Evolutionary conservation across 192 early-diverging fungal species (phyloP), one percentile per base, ranked within the genome.

Genomic region (Rhizoclosmatium globosum): DNA sequence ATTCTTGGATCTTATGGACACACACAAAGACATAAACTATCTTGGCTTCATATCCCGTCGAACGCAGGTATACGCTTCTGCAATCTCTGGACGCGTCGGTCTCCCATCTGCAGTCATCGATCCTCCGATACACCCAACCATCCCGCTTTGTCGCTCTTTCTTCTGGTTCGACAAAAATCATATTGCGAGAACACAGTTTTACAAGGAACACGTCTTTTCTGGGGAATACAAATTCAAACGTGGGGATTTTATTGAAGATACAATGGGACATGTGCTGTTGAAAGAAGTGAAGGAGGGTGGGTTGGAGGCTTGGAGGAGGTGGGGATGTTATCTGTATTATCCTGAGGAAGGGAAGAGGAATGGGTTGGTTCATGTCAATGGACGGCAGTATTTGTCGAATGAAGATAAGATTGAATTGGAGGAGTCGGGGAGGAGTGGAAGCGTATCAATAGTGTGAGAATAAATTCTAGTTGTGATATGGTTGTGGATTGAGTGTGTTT

Each of bases 181-280:
- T 61, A 13, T 82, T 4, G 72, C 78, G 7, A 4, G 45, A 17
- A 79, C 79, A n/a, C 23, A 71, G 7, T 76, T 83, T 72, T 83
- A 83, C 59, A 42, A 62, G 41, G 64, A 39, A 4, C 15, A 41
- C 42, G 71, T 85, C 13, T 85, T 83, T 62, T 56, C 68, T 44
- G 68, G 68, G 17, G 31, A 46, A 6, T 64, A 42, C 17, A 31
- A 47, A 13, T 83, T 85, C 64, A 70, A 78, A 62, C 68, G 79
- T 2, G 84, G 84, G 4, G 82, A 85, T 74, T 85, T 85, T 61
- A 85, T 85, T 58, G 84, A 85, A 73, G 84, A 85, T 66, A 83
- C 82, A 1, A 81, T 74, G 70, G 81, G 82, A 3, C 81, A 83
- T 21, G 19, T 48, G 11, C 59, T 78, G 76, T 21, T 85, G 21